A percentile compares a stretch with the other conserved stretches of the same genome.
Conservation (phyloP, 23 red algal species). For the Gracilaria caudata region DNA sequence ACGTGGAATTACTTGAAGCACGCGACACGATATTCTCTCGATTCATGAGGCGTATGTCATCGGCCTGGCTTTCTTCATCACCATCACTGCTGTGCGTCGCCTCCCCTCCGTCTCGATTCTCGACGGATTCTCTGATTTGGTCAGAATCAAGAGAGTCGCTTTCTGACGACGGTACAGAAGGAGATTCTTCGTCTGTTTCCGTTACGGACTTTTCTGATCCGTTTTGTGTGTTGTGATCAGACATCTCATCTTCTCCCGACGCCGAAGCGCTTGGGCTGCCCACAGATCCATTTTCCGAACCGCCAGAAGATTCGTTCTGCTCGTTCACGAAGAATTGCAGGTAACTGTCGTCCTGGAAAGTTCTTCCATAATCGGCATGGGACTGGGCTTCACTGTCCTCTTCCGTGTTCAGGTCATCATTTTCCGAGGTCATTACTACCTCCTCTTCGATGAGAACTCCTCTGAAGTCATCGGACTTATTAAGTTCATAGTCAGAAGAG, state of each 20-base stretch:
- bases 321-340: not conserved
- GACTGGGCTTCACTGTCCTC: not conserved
- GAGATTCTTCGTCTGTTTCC: not conserved
- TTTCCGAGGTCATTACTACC: not conserved
- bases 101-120: not conserved
- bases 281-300: not conserved
- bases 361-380: not conserved
- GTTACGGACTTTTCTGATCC: not conserved
- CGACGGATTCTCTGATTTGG: not conserved
- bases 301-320: not conserved
- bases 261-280: not conserved
- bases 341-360: slow-evolving; percentile 3
- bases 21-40: not conserved
- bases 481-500: not conserved
- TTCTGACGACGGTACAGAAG: not conserved
- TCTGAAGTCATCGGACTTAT: not conserved
- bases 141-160: not conserved
- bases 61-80: not conserved
- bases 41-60: not conserved
- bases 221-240: not conserved
- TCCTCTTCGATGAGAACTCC: not conserved
- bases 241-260: not conserved
- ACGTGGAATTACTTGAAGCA: not conserved
- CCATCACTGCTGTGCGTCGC: not conserved
- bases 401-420: not conserved